These are phyloP conservation scores for Trametes pubescens DNA, from an alignment of 1,284 basidiomycete species.

Conservation along the genomic window DNA sequence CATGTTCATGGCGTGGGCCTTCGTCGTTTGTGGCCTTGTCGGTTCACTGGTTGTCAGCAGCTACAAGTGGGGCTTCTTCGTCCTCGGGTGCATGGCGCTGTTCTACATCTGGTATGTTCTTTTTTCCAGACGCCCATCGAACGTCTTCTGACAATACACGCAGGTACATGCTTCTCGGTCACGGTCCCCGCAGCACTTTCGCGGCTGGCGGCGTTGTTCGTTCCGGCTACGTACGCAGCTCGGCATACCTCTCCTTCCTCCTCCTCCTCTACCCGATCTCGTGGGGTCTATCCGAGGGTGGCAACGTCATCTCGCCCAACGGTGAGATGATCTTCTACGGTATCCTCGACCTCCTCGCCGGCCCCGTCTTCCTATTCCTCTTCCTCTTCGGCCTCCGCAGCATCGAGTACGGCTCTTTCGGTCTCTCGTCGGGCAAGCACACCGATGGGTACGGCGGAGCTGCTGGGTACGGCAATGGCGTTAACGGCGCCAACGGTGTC, in stretches of 20 bases:
- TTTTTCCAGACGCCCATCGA: not conserved
- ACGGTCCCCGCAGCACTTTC: slow-evolving; percentile 45
- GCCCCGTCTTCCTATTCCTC: slow-evolving; percentile 55
- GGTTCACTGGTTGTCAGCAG: slow-evolving; percentile 56
- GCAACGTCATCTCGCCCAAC: slow-evolving; percentile 53
- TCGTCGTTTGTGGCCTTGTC: slow-evolving; percentile 61
- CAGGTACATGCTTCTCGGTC: slow-evolving; percentile 45
- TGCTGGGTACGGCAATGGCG: slow-evolving; percentile 9
- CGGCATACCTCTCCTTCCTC: slow-evolving; percentile 56
- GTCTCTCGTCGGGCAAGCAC: slow-evolving; percentile 40
- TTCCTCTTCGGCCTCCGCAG: slow-evolving; percentile 43
- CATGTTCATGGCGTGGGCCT: slow-evolving; percentile 61
- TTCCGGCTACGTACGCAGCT: slow-evolving; percentile 50
- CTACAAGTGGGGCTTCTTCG: slow-evolving; percentile 64
- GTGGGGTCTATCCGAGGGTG: slow-evolving; percentile 58
- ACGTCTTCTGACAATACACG: not conserved
- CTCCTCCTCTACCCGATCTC: slow-evolving; percentile 60
- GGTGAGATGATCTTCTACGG: slow-evolving; percentile 66
- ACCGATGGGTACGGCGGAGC: slow-evolving; percentile 28
- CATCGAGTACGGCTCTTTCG: slow-evolving; percentile 41
- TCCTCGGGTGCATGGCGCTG: slow-evolving; percentile 54
- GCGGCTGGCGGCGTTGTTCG: slow-evolving; percentile 48
- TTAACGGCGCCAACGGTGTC: slow-evolving; percentile 8
- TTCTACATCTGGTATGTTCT: slow-evolving; percentile 56
- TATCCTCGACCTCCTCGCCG: slow-evolving; percentile 64